Evolutionary conservation across 2,329 filamentous ascomycete genomes (phyloP).

Genomic region (Cyphellophora attinorum): DNA sequence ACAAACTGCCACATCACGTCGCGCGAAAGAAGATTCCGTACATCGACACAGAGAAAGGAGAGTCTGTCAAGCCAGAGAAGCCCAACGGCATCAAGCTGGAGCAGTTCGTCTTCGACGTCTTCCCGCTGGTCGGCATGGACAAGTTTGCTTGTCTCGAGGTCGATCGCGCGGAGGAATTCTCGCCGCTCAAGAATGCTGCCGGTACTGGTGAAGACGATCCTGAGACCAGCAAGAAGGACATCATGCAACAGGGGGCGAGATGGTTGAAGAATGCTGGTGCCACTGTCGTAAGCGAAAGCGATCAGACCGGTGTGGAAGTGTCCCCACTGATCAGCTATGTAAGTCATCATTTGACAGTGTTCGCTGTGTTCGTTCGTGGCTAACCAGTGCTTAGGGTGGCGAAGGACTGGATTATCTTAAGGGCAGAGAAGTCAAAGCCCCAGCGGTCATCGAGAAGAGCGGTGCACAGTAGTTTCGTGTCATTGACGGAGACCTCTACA

Average conservation of each 20-base stretch:
- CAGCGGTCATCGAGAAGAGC: slow-evolving; percentile 52
- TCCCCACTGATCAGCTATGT: slow-evolving; percentile 93
- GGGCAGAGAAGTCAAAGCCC: slow-evolving; percentile 50
- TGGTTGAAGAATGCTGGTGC: slow-evolving; percentile 77
- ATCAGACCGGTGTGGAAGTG: slow-evolving; percentile 68
- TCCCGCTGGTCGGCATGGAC: slow-evolving; percentile 73
- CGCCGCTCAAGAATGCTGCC: slow-evolving; percentile 82
- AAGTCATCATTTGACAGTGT: slow-evolving; percentile 38
- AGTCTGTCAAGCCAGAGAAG: slow-evolving; percentile 80
- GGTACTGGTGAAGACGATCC: slow-evolving; percentile 87
- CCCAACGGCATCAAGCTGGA: slow-evolving; percentile 98
- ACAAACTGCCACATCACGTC: slow-evolving; percentile 87
- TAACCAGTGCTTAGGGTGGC: slow-evolving; percentile 37
- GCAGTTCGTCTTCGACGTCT: slow-evolving; percentile 98
- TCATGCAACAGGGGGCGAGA: slow-evolving; percentile 78
- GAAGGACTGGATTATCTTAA: slow-evolving; percentile 55
- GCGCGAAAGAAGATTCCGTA: slow-evolving; percentile 97
- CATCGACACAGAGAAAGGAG: slow-evolving; percentile 65
- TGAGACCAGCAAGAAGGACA: slow-evolving; percentile 83
- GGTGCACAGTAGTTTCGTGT: background rate
- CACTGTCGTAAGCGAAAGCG: slow-evolving; percentile 54
- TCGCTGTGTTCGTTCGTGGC: slow-evolving; percentile 6
- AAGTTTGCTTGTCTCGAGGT: slow-evolving; percentile 97
- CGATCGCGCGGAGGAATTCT: slow-evolving; percentile 94
- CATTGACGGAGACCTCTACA: no score